Conservation (phyloP, 2,329 filamentous ascomycete species). For the Colletotrichum orchidophilum region DNA sequence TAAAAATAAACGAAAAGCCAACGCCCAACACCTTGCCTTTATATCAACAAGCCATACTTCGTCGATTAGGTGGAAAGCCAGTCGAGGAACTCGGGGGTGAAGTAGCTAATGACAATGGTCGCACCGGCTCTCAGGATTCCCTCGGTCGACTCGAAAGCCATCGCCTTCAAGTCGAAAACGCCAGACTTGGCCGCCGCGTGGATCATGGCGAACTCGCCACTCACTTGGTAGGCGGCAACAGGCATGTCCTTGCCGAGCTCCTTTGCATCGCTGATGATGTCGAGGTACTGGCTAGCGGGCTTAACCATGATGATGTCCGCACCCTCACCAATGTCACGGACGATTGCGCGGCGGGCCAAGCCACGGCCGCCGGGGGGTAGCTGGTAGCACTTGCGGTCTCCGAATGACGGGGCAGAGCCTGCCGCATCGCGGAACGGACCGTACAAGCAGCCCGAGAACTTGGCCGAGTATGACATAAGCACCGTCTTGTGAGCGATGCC, state of each 20-base stretch:
- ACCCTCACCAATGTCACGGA: constrained; percentile 89
- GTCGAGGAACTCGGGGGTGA: constrained; percentile 82
- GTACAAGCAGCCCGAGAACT: constrained; percentile 96
- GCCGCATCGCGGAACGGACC: constrained; percentile 97
- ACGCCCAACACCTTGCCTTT: constrained; percentile 29
- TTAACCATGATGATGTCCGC: constrained; percentile 99
- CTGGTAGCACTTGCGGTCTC: constrained; percentile 96
- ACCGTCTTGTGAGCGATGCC: constrained; percentile 91
- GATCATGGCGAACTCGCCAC: constrained; percentile 97
- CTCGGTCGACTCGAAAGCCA: constrained; percentile 95
- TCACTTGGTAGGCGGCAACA: constrained; percentile 95
- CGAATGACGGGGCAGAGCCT: constrained; percentile 89
- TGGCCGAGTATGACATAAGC: constrained; percentile 97
- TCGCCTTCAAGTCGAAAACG: constrained; percentile 92
- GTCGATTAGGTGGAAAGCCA: constrained; percentile 64
- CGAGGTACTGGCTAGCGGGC: constrained; percentile 92
- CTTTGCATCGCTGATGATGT: constrained; percentile 98
- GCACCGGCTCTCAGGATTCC: constrained; percentile 93
- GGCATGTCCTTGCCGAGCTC: constrained; percentile 92
- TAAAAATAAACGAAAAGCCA: neutral
- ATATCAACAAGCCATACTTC: constrained; percentile 7
- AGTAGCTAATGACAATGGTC: constrained; percentile 93
- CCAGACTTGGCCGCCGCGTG: constrained; percentile 95
- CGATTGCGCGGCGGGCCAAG: constrained; percentile 88
- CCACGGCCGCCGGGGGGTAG: constrained; percentile 92